phyloP scores from a whole-genome alignment of 352 stramenopile species.

The Phytophthora aleatoria region DNA sequence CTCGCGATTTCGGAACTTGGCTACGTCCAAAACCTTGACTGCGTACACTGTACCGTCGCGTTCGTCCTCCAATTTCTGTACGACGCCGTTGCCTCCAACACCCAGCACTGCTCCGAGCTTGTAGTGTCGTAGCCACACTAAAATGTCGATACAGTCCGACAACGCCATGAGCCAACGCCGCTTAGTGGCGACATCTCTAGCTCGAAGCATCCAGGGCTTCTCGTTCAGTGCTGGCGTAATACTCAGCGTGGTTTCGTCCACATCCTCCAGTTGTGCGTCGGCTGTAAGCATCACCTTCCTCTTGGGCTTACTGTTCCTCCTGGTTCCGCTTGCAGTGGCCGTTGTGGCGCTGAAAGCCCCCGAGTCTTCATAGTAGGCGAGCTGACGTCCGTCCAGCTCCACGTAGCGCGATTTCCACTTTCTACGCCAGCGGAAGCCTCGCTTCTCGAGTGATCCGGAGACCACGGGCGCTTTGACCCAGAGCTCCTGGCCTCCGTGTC shows the following conservation, averaged over 20 bases:
- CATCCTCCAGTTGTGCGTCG: slow-evolving; percentile 53
- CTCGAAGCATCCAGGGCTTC: slow-evolving; percentile 68
- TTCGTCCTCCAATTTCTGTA: slow-evolving; percentile 68
- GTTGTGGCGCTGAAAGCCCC: slow-evolving; percentile 23
- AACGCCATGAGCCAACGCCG: slow-evolving; percentile 66
- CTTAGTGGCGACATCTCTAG: slow-evolving; percentile 56
- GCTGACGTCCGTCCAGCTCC: slow-evolving; percentile 70
- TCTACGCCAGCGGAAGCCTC: slow-evolving; percentile 77
- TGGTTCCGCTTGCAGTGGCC: slow-evolving; percentile 12
- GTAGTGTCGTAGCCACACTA: slow-evolving; percentile 79
- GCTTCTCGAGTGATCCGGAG: slow-evolving; percentile 72
- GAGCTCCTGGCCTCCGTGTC: slow-evolving; percentile 65
- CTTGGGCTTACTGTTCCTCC: slow-evolving; percentile 39
- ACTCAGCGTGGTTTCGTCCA: slow-evolving; percentile 61
- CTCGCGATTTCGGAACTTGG: slow-evolving; percentile 76
- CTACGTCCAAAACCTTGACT: slow-evolving; percentile 79
- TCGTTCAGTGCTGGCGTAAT: slow-evolving; percentile 53
- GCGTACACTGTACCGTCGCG: slow-evolving; percentile 58
- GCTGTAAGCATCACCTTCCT: slow-evolving; percentile 65
- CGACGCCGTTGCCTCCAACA: slow-evolving; percentile 77
- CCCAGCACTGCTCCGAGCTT: slow-evolving; percentile 64
- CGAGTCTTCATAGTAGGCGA: slow-evolving; percentile 67
- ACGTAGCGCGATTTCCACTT: slow-evolving; percentile 81
- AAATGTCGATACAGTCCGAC: slow-evolving; percentile 79
- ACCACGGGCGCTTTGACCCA: slow-evolving; percentile 81